Conservation (phyloP, 164 flowering plant species). For the Nelumbo lutea region DNA sequence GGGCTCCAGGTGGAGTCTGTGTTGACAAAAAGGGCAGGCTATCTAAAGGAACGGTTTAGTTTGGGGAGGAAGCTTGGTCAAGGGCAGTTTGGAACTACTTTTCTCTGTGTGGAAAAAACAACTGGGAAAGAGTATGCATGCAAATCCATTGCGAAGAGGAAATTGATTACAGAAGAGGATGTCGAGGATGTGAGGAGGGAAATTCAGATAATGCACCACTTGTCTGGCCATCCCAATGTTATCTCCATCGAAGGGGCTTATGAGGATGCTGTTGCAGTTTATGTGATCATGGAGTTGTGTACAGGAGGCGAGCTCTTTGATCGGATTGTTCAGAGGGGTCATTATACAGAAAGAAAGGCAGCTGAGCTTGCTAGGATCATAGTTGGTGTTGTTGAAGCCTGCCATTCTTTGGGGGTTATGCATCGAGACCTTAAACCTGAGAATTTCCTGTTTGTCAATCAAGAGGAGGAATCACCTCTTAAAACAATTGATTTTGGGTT, state of each 20-base stretch:
- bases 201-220: constrained; percentile 86
- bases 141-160: constrained; percentile 81
- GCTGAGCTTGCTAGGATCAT: constrained; percentile 67
- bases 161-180: constrained; percentile 50
- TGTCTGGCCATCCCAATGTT: constrained; percentile 60
- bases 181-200: constrained; percentile 91
- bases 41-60: constrained; percentile 62
- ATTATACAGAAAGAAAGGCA: constrained; percentile 74
- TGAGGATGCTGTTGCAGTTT: constrained; percentile 85
- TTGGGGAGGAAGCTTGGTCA: constrained; percentile 77
- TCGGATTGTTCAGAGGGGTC: constrained; percentile 67
- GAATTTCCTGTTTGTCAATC: constrained; percentile 73
- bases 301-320: constrained; percentile 89
- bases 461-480: constrained; percentile 65
- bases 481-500: constrained; percentile 83
- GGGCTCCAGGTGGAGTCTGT: constrained; percentile 64
- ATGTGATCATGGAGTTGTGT: constrained; percentile 84
- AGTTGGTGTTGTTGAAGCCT: constrained; percentile 63
- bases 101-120: constrained; percentile 52
- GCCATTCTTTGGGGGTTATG: constrained; percentile 90
- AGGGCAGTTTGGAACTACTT: constrained; percentile 85
- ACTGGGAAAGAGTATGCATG: constrained; percentile 73
- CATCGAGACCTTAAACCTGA: constrained; percentile 93
- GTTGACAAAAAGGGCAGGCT: constrained; percentile 50
- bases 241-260: constrained; percentile 63